Percentiles rank a stretch among this genome's conserved stretches.
phyloP scores from a whole-genome alignment of 2,329 filamentous ascomycete species.

The Trematosphaeria pertusa region DNA sequence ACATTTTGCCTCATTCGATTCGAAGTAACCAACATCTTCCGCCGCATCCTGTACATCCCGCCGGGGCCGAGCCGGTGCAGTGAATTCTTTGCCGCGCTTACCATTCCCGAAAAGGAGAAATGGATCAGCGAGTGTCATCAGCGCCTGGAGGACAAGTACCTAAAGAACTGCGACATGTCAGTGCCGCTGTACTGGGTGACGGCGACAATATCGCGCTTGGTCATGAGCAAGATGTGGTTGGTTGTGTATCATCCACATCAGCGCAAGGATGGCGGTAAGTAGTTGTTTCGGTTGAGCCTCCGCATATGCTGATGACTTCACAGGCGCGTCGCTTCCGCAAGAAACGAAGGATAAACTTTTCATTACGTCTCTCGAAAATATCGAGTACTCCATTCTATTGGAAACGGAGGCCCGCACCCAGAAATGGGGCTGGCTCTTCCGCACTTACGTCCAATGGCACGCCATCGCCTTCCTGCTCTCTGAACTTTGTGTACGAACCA shows the following conservation, averaged over 20 bases:
- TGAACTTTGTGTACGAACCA: slow-evolving; percentile 64
- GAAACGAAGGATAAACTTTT: slow-evolving; percentile 74
- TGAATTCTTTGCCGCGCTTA: slow-evolving; percentile 52
- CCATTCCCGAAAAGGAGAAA: slow-evolving; percentile 56
- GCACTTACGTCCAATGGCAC: slow-evolving; percentile 71
- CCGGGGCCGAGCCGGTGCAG: slow-evolving; percentile 51
- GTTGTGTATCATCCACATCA: slow-evolving; percentile 78
- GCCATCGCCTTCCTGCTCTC: slow-evolving; percentile 67
- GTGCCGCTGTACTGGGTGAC: slow-evolving; percentile 72
- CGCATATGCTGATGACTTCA: neutral
- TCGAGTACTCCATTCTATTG: slow-evolving; percentile 73
- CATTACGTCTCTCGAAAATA: slow-evolving; percentile 74
- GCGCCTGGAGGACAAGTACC: slow-evolving; percentile 57
- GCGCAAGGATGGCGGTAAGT: slow-evolving; percentile 59
- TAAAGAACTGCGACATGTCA: slow-evolving; percentile 60
- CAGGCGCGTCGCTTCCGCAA: slow-evolving; percentile 61
- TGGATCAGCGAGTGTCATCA: slow-evolving; percentile 59
- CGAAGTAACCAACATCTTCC: slow-evolving; percentile 58
- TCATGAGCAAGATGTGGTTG: slow-evolving; percentile 80
- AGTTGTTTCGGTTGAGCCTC: no score
- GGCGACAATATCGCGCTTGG: slow-evolving; percentile 71
- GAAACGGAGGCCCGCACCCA: slow-evolving; percentile 67
- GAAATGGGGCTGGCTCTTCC: slow-evolving; percentile 71
- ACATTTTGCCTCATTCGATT: slow-evolving; percentile 62
- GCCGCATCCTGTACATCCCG: slow-evolving; percentile 54